These are phyloP conservation scores for Rosa chinensis DNA, from an alignment of 306 rosid genomes.

Conservation along the genomic window DNA sequence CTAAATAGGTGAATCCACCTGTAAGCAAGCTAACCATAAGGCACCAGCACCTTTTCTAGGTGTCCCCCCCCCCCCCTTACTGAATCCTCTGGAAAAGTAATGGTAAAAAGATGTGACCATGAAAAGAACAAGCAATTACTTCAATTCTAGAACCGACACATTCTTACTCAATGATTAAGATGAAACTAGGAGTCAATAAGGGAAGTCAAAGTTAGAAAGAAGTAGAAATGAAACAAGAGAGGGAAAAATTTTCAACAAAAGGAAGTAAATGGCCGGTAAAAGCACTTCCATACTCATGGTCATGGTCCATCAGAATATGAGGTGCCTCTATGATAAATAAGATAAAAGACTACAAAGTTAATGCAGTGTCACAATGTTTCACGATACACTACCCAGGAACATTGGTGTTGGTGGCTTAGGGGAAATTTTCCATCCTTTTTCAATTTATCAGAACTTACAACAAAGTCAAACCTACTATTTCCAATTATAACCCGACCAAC, in stretches of 20 bases:
- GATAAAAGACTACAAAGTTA: background rate
- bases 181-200: conserved; percentile 20
- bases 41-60: conserved; percentile 24
- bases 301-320: background rate
- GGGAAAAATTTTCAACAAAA: background rate
- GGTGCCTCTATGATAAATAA: background rate
- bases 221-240: background rate
- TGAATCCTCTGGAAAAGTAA: background rate
- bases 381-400: background rate
- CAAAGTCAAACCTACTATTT: background rate
- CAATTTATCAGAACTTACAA: background rate
- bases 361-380: background rate
- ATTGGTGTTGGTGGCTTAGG: background rate
- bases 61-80: conserved; percentile 20
- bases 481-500: background rate
- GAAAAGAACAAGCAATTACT: conserved; percentile 31
- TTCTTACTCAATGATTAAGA: conserved; percentile 19
- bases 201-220: background rate
- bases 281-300: background rate
- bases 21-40: conserved; percentile 30
- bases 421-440: background rate
- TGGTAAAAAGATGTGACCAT: conserved; percentile 22
- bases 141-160: conserved; percentile 23
- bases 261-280: background rate
- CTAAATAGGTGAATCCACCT: conserved; percentile 27